A percentile compares a stretch with the other conserved stretches of the same genome.
Evolutionary conservation across 2,329 filamentous ascomycete genomes (phyloP).

Genomic region (Neonectria coccinea): DNA sequence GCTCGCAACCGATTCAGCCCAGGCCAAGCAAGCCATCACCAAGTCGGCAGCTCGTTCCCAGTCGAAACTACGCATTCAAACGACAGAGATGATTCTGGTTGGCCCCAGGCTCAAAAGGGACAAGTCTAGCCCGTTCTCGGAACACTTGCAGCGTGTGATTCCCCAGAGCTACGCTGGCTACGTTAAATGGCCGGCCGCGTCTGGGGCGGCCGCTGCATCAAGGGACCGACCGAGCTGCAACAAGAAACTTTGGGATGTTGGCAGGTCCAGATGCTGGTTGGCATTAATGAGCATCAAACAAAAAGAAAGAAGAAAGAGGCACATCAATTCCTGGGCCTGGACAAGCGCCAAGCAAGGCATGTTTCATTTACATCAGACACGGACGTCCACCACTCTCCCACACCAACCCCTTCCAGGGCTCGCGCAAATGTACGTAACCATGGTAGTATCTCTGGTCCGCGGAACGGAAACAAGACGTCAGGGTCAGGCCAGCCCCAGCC

Average conservation of each 20-base stretch:
- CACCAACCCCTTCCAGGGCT: background rate
- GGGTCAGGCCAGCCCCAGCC: constrained; percentile 4
- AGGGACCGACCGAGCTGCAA: background rate
- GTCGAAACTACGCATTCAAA: constrained; percentile 4
- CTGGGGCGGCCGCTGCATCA: background rate
- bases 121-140: constrained; percentile 12
- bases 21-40: constrained; percentile 15
- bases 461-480: constrained; percentile 10
- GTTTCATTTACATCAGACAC: constrained; percentile 19
- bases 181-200: no score
- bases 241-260: background rate
- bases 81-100: constrained; percentile 6
- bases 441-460: background rate
- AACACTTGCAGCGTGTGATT: constrained; percentile 14
- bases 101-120: constrained; percentile 8
- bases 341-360: constrained; percentile 1
- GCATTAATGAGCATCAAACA: background rate
- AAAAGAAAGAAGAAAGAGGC: background rate
- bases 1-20: constrained; percentile 19
- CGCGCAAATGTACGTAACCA: background rate
- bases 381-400: background rate
- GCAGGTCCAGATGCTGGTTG: background rate
- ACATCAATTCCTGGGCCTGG: background rate
- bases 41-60: constrained; percentile 2
- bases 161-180: constrained; percentile 1